phyloP scores from a whole-genome alignment of 192 early-diverging fungal genomes.

The Haplosporangium gracile region DNA sequence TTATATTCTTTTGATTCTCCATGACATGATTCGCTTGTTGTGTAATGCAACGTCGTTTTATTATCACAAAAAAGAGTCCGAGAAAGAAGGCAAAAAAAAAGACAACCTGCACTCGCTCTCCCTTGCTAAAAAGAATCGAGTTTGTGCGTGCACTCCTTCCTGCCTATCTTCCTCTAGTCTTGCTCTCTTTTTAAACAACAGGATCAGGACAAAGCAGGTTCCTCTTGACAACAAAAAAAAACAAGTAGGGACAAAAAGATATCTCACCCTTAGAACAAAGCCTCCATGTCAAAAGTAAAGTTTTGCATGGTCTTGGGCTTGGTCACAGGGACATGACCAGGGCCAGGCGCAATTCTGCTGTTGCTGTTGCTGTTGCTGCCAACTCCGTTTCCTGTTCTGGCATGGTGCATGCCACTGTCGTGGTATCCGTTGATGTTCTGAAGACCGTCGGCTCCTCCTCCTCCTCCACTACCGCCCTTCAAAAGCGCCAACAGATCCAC shows the following conservation, averaged over 20 bases:
- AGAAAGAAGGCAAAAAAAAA: background rate
- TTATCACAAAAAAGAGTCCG: background rate
- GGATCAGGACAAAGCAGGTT: background rate
- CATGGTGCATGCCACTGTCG: background rate
- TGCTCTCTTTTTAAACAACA: slow-evolving; percentile 4
- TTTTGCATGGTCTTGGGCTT: slow-evolving; percentile 54
- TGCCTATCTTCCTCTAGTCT: background rate
- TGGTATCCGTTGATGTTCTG: background rate
- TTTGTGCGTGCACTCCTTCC: background rate
- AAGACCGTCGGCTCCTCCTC: background rate
- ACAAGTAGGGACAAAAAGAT: background rate
- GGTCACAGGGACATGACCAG: background rate
- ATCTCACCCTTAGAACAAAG: slow-evolving; percentile 33
- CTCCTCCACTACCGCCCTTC: slow-evolving; percentile 32
- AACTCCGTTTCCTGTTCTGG: slow-evolving; percentile 3
- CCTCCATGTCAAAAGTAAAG: slow-evolving; percentile 62
- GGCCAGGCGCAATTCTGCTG: background rate
- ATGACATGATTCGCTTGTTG: background rate
- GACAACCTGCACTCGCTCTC: background rate
- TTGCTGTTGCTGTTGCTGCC: slow-evolving; percentile 28
- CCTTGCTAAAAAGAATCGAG: background rate
- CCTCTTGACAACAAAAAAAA: background rate
- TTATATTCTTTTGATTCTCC: background rate
- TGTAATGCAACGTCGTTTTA: background rate
- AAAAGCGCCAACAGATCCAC: slow-evolving; percentile 66